Evolutionary conservation across 352 stramenopile genomes (phyloP).

Genomic region (Phytophthora quininea): DNA sequence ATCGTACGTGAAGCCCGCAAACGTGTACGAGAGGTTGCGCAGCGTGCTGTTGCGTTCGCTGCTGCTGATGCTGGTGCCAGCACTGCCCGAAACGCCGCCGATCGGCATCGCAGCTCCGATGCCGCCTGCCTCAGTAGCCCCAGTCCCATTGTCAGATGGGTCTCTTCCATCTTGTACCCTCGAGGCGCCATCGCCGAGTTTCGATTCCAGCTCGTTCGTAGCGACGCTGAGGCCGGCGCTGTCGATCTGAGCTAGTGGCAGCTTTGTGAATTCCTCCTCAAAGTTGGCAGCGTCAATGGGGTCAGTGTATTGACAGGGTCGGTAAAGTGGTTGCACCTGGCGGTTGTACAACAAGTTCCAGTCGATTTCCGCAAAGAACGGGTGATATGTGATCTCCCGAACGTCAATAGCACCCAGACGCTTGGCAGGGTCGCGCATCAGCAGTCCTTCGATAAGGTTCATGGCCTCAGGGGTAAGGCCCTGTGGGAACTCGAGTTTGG

Average conservation of each 20-base stretch:
- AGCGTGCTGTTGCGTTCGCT: slow-evolving; percentile 63
- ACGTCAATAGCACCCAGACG: slow-evolving; percentile 89
- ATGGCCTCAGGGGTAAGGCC: slow-evolving; percentile 70
- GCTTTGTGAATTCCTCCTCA: slow-evolving; percentile 85
- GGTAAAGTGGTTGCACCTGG: slow-evolving; percentile 77
- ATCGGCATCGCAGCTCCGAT: slow-evolving; percentile 25
- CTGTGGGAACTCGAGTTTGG: slow-evolving; percentile 76
- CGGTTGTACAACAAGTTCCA: slow-evolving; percentile 84
- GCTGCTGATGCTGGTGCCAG: slow-evolving; percentile 38
- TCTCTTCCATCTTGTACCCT: slow-evolving; percentile 19
- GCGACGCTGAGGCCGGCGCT: slow-evolving; percentile 69
- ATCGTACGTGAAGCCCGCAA: slow-evolving; percentile 86
- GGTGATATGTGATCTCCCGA: slow-evolving; percentile 81
- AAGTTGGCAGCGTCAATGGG: slow-evolving; percentile 86
- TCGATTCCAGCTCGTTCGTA: slow-evolving; percentile 46
- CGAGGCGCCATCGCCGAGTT: slow-evolving; percentile 15
- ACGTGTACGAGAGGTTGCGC: slow-evolving; percentile 87
- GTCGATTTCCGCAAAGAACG: slow-evolving; percentile 84
- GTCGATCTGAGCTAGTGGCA: slow-evolving; percentile 72
- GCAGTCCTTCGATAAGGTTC: slow-evolving; percentile 84
- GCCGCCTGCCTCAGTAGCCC: slow-evolving; percentile 18
- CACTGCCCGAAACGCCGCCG: slow-evolving; percentile 40
- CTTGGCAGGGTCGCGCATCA: slow-evolving; percentile 92
- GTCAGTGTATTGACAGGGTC: slow-evolving; percentile 84
- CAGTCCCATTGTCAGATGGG: slow-evolving; percentile 18